A percentile compares a stretch with the other conserved stretches of the same genome.
Evolutionary conservation across 1,139 yeast genomes (phyloP).

Genomic region (Diutina mesorugosa): DNA sequence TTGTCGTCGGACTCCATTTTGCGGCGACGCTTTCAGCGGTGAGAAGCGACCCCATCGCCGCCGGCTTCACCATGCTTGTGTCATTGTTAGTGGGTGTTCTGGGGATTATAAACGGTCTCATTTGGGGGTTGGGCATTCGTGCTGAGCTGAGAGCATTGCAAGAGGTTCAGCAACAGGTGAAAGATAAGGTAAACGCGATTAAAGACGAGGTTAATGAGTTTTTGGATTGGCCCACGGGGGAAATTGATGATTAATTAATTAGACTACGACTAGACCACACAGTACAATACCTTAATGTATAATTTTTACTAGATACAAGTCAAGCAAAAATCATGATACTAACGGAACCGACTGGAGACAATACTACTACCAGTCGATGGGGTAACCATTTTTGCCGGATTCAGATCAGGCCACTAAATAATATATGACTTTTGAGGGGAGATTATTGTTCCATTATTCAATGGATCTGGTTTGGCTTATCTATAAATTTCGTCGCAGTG

Average conservation of each 20-base stretch:
- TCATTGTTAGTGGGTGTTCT: constrained; percentile 43
- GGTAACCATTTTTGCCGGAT: too few species aligned
- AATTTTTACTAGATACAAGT: too few species aligned
- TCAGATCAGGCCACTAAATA: too few species aligned
- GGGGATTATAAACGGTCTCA: constrained; percentile 65
- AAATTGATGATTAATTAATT: background rate
- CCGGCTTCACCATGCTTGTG: constrained; percentile 38
- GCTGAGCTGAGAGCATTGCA: constrained; percentile 64
- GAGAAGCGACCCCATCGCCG: constrained; percentile 38
- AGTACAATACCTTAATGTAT: too few species aligned
- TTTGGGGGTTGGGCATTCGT: constrained; percentile 69
- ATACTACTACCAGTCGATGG: too few species aligned
- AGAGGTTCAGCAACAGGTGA: constrained; percentile 32
- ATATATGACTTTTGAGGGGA: too few species aligned
- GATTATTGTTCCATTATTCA: too few species aligned
- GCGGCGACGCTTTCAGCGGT: constrained; percentile 46
- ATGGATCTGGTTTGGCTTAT: too few species aligned
- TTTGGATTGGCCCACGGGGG: background rate
- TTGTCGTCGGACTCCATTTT: constrained; percentile 39
- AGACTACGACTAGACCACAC: background rate
- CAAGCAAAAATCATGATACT: background rate
- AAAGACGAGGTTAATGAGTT: background rate
- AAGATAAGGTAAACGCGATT: background rate
- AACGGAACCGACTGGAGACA: too few species aligned
- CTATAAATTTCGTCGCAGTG: background rate